phyloP scores from a whole-genome alignment of 2,329 filamentous ascomycete species.

The Aspergillus hiratsukae region DNA sequence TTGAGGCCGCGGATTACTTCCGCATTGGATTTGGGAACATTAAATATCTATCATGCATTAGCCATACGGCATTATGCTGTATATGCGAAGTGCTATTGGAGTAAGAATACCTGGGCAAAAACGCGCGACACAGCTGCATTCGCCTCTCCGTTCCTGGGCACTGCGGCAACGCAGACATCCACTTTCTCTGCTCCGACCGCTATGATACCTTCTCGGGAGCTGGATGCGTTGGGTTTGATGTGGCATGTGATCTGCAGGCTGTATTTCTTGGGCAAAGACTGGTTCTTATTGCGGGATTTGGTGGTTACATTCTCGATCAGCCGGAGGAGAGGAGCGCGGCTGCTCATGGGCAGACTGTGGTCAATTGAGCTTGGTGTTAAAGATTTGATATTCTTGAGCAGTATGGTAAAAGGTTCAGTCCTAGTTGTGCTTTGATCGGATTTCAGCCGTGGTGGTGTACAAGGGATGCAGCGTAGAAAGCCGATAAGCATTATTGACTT shows the following conservation, averaged over 20 bases:
- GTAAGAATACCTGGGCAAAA: conserved; percentile 51
- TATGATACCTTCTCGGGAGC: conserved; percentile 57
- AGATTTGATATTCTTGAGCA: neutral
- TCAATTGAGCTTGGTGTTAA: neutral
- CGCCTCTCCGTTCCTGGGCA: conserved; percentile 62
- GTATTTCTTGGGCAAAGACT: conserved; percentile 12
- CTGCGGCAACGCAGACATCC: conserved; percentile 62
- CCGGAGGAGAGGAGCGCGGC: conserved; percentile 10
- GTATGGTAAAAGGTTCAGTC: neutral
- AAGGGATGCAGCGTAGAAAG: neutral
- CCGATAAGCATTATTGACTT: neutral
- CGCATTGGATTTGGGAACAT: conserved; percentile 60
- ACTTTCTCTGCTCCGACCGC: conserved; percentile 54
- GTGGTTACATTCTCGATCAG: conserved; percentile 7
- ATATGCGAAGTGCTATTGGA: neutral
- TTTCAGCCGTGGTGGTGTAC: neutral
- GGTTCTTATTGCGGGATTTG: conserved; percentile 5
- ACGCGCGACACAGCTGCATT: conserved; percentile 63
- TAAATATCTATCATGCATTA: conserved; percentile 45
- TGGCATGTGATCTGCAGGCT: conserved; percentile 60
- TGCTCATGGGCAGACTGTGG: conserved; percentile 1
- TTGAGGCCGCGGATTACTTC: conserved; percentile 60
- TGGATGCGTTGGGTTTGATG: conserved; percentile 63
- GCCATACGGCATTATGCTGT: neutral
- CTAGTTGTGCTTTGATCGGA: neutral